Conservation (phyloP, 1,139 yeast species). For the Ogataea hybrid region DNA sequence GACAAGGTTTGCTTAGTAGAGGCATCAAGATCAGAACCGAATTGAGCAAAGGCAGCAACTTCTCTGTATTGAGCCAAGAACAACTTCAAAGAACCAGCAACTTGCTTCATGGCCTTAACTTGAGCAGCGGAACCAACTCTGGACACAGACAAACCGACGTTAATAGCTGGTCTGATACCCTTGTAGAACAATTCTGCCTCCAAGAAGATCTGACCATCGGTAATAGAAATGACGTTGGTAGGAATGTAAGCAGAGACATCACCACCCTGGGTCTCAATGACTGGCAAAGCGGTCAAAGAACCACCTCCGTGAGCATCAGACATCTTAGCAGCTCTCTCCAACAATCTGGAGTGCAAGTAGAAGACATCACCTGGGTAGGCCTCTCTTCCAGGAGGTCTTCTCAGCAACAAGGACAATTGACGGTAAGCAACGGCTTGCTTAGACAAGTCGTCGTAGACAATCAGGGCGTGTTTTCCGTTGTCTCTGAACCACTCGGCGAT, state of each 20-base stretch:
- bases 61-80: constrained; percentile 99
- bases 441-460: constrained; percentile 96
- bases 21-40: constrained; percentile 99
- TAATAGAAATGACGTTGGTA: constrained; percentile 95
- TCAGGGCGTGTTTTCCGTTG: constrained; percentile 97
- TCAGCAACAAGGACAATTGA: constrained; percentile 95
- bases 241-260: constrained; percentile 98
- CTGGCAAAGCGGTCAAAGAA: constrained; percentile 94
- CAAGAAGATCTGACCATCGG: constrained; percentile 98
- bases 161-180: constrained; percentile 99
- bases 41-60: constrained; percentile 99
- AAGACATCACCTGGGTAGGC: constrained; percentile 97
- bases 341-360: constrained; percentile 94
- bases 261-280: constrained; percentile 99
- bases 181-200: constrained; percentile 99
- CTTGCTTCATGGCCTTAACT: constrained; percentile 99
- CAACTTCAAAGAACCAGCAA: constrained; percentile 99
- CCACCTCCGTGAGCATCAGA: constrained; percentile 87
- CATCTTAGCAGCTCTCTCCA: constrained; percentile 98
- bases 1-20: constrained; percentile 98
- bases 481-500: constrained; percentile 99
- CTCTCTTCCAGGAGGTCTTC: constrained; percentile 98
- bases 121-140: constrained; percentile 99
- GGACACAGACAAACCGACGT: constrained; percentile 99
- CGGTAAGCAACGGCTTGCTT: constrained; percentile 99